Conservation (phyloP, 768 basidiomycete genomes). For the Serpula lacrymans region DNA sequence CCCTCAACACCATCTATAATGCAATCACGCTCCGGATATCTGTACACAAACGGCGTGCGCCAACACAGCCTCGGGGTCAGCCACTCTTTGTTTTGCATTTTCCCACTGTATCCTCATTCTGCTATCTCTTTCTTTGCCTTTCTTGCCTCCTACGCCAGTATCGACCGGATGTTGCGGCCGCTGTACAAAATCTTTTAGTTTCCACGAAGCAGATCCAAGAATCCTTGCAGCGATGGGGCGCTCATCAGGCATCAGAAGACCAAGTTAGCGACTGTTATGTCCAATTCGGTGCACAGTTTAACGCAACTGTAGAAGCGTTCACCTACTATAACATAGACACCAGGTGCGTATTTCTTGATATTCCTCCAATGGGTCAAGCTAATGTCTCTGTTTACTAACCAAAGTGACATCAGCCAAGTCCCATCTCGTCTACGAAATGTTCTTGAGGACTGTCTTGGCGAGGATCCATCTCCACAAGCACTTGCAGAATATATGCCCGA, state of each 20-base stretch:
- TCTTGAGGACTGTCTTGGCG: slow-evolving; percentile 44
- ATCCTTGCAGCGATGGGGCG: slow-evolving; percentile 65
- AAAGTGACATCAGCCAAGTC: slow-evolving; percentile 38
- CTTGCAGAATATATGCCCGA: slow-evolving; percentile 36
- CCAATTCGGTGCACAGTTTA: slow-evolving; percentile 86
- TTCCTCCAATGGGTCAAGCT: not conserved
- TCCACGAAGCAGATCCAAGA: slow-evolving; percentile 85
- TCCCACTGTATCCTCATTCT: too few species aligned
- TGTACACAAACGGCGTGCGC: too few species aligned
- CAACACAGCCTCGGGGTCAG: too few species aligned
- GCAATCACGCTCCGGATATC: too few species aligned
- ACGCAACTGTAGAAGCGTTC: slow-evolving; percentile 74
- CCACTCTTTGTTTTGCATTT: too few species aligned
- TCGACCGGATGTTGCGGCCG: slow-evolving; percentile 47
- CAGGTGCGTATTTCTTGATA: slow-evolving; percentile 46
- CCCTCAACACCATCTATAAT: too few species aligned
- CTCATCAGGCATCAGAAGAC: slow-evolving; percentile 51
- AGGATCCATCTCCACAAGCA: slow-evolving; percentile 30
- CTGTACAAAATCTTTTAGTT: slow-evolving; percentile 67
- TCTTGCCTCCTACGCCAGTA: too few species aligned
- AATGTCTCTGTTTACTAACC: not conserved
- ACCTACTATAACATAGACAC: slow-evolving; percentile 69
- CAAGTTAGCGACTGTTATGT: slow-evolving; percentile 91
- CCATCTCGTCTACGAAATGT: slow-evolving; percentile 34
- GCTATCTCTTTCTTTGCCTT: too few species aligned